phyloP scores from a whole-genome alignment of 495 filamentous ascomycete species.

The Penicillium cinerascens region DNA sequence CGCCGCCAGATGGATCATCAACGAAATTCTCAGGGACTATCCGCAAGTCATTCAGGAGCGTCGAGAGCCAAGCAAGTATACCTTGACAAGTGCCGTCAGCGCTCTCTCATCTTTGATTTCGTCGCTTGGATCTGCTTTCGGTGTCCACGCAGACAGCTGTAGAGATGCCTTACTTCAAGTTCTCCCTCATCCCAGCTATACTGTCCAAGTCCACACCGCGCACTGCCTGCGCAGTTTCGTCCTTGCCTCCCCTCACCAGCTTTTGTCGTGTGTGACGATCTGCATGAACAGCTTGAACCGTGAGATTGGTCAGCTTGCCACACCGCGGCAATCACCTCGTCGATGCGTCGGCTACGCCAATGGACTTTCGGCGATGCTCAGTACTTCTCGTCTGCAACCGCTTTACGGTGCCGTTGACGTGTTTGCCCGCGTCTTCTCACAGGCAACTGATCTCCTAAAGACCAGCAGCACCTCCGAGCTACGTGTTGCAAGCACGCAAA shows the following conservation, averaged over 20 bases:
- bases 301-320: conserved; percentile 74
- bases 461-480: conserved; percentile 89
- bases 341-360: conserved; percentile 91
- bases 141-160: conserved; percentile 69
- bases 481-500: conserved; percentile 86
- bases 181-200: conserved; percentile 91
- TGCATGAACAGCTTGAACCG: conserved; percentile 94
- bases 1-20: conserved; percentile 78
- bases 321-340: conserved; percentile 73
- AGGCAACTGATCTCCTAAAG: conserved; percentile 90
- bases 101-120: conserved; percentile 75
- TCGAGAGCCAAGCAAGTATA: conserved; percentile 85
- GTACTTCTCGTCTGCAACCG: conserved; percentile 81
- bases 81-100: conserved; percentile 72
- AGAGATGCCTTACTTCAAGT: conserved; percentile 88
- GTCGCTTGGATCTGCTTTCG: conserved; percentile 77
- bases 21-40: conserved; percentile 89
- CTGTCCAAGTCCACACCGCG: conserved; percentile 85
- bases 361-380: conserved; percentile 86
- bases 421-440: conserved; percentile 83
- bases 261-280: conserved; percentile 86
- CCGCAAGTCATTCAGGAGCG: conserved; percentile 90
- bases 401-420: conserved; percentile 95
- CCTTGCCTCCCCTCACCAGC: conserved; percentile 83
- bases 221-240: conserved; percentile 83